A percentile compares a stretch with the other conserved stretches of the same genome.
Evolutionary conservation across 2,329 filamentous ascomycete genomes (phyloP).

Genomic region (Bipolaris oryzae): DNA sequence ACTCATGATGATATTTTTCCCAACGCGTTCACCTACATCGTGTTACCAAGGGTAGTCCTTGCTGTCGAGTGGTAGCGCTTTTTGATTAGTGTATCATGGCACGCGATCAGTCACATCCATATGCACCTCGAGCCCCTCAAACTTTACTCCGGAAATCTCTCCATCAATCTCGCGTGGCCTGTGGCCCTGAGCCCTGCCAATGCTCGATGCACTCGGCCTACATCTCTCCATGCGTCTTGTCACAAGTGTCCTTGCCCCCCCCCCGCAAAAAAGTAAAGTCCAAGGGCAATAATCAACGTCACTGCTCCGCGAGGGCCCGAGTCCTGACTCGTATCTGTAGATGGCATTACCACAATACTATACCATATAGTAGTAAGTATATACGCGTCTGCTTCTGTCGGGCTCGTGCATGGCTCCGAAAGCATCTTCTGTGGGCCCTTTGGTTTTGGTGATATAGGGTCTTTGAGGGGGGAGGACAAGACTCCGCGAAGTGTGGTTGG

Average conservation of each 20-base stretch:
- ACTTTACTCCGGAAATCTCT: neutral
- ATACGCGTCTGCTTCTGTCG: neutral
- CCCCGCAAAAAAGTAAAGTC: neutral
- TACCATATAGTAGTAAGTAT: neutral
- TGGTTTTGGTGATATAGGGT: neutral
- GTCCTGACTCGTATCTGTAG: neutral
- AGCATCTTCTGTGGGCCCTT: slow-evolving; percentile 1
- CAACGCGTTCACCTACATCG: neutral
- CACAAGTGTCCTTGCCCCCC: neutral
- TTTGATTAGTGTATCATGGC: neutral
- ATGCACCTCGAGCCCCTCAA: neutral
- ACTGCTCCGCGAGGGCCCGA: neutral
- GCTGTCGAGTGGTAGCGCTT: neutral
- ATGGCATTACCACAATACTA: neutral
- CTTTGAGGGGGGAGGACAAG: neutral
- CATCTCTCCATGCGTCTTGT: neutral
- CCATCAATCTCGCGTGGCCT: too few relatives aligned
- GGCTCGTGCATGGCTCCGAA: slow-evolving; percentile 2
- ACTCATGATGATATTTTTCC: slow-evolving; percentile 11
- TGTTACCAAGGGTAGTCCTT: neutral
- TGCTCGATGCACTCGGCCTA: too few relatives aligned
- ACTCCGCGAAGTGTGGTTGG: slow-evolving; percentile 9
- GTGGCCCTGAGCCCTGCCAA: too few relatives aligned
- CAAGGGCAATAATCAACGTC: neutral
- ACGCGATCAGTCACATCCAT: neutral